Evolutionary conservation across 805 yeast genomes (phyloP).

Genomic region (Komagataella mondaviorum): DNA sequence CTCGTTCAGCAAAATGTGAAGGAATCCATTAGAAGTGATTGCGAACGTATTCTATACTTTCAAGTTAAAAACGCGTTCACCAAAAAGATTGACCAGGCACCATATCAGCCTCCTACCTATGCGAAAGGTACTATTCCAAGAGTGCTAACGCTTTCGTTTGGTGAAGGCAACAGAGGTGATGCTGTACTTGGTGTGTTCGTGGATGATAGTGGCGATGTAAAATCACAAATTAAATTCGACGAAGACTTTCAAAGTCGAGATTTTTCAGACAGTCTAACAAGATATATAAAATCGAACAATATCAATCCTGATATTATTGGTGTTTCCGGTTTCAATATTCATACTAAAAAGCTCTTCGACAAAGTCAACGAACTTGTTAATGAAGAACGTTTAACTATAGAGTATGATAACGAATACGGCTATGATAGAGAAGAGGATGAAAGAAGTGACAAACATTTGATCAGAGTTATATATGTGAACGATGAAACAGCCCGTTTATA

Average conservation of each 20-base stretch:
- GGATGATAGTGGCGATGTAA: conserved; percentile 69
- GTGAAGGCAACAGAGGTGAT: conserved; percentile 75
- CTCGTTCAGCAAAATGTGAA: conserved; percentile 64
- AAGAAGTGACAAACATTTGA: conserved; percentile 26
- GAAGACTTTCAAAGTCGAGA: conserved; percentile 52
- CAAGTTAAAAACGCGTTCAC: conserved; percentile 60
- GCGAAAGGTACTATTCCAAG: conserved; percentile 76
- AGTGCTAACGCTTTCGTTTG: conserved; percentile 71
- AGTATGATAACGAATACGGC: conserved; percentile 14
- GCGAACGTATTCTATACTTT: conserved; percentile 56
- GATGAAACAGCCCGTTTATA: conserved; percentile 89
- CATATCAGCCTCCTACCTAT: conserved; percentile 69
- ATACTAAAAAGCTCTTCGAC: conserved; percentile 46
- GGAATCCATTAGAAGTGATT: conserved; percentile 65
- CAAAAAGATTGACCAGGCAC: conserved; percentile 81
- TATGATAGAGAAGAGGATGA: conserved; percentile 17
- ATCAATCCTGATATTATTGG: conserved; percentile 84
- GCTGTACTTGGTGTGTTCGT: conserved; percentile 76
- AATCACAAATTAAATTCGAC: conserved; percentile 67
- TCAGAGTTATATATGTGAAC: conserved; percentile 70
- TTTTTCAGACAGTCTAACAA: conserved; percentile 51
- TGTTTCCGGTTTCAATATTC: conserved; percentile 76
- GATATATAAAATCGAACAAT: conserved; percentile 34
- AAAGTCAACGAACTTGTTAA: conserved; percentile 43
- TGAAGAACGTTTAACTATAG: conserved; percentile 22